Evolutionary conservation across 768 basidiomycete genomes (phyloP).

Genomic region (Phanerochaete sordida): DNA sequence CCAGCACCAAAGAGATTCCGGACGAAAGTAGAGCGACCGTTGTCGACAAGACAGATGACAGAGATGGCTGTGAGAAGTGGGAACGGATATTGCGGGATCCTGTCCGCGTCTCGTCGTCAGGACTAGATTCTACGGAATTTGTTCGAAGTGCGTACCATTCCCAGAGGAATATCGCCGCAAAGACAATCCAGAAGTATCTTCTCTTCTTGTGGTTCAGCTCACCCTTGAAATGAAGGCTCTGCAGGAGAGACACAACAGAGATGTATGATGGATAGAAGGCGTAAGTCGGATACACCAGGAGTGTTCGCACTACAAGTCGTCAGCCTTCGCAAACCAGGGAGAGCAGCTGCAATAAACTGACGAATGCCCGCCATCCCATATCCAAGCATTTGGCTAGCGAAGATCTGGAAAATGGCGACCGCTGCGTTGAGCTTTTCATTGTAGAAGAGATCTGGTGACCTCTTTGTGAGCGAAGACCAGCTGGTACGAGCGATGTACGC

Average conservation of each 20-base stretch:
- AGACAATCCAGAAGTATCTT: constrained; percentile 55
- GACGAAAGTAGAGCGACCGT: constrained; percentile 41
- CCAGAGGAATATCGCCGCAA: constrained; percentile 9
- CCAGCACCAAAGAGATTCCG: constrained; percentile 40
- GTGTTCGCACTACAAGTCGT: constrained; percentile 34
- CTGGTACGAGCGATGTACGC: constrained; percentile 7
- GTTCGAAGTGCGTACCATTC: not conserved
- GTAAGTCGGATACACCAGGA: constrained; percentile 31
- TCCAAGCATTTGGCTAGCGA: constrained; percentile 42
- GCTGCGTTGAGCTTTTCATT: constrained; percentile 44
- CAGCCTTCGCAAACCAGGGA: not conserved
- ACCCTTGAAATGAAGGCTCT: constrained; percentile 50
- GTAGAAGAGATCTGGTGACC: constrained; percentile 44
- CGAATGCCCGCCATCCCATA: constrained; percentile 29
- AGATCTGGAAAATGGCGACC: constrained; percentile 53
- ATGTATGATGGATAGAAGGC: constrained; percentile 53
- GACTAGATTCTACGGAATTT: too few species aligned
- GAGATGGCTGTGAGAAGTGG: constrained; percentile 46
- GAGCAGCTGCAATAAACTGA: constrained; percentile 12
- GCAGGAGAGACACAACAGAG: constrained; percentile 48
- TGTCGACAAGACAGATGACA: constrained; percentile 44
- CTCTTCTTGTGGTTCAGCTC: constrained; percentile 45
- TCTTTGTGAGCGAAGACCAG: not conserved
- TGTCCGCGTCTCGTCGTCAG: constrained; percentile 24
- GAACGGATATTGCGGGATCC: constrained; percentile 37